Evolutionary conservation across 257 asterid species (phyloP).

Genomic region (Eustoma russellianum): DNA sequence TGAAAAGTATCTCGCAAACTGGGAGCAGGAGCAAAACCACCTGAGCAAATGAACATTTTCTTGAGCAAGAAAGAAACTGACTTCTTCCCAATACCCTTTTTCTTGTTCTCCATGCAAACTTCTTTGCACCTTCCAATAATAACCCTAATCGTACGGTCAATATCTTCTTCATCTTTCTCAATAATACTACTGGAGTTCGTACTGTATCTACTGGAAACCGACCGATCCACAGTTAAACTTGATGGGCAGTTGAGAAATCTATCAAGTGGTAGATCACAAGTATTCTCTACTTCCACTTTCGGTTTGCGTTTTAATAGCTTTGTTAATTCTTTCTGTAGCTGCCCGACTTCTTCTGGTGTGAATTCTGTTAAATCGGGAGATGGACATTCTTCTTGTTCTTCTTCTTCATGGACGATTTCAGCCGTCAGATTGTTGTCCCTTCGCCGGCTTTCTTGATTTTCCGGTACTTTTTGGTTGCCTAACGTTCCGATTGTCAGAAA

Average conservation of each 20-base stretch:
- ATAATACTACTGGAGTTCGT: slow-evolving; percentile 22
- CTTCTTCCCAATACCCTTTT: slow-evolving; percentile 43
- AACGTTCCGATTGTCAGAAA: slow-evolving; percentile 74
- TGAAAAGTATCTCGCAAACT: slow-evolving; percentile 59
- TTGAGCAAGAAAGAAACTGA: slow-evolving; percentile 69
- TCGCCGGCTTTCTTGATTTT: slow-evolving; percentile 22
- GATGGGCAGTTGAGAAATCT: slow-evolving; percentile 94
- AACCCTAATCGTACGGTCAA: slow-evolving; percentile 75
- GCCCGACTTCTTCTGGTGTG: slow-evolving; percentile 71
- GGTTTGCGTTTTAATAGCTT: slow-evolving; percentile 52
- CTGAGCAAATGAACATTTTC: slow-evolving; percentile 69
- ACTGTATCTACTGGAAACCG: slow-evolving; percentile 45
- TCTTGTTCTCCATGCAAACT: slow-evolving; percentile 51
- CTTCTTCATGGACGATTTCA: slow-evolving; percentile 25
- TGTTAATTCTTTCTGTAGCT: slow-evolving; percentile 51
- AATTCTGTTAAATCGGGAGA: slow-evolving; percentile 74
- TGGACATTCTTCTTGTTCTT: slow-evolving; percentile 21
- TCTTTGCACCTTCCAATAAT: slow-evolving; percentile 84
- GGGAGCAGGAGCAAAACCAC: slow-evolving; percentile 61
- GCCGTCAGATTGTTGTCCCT: slow-evolving; percentile 8
- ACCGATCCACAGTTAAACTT: slow-evolving; percentile 73
- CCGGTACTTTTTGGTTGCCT: slow-evolving; percentile 35
- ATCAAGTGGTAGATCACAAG: slow-evolving; percentile 54
- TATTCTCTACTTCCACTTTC: slow-evolving; percentile 18
- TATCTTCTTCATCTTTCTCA: slow-evolving; percentile 66